Evolutionary conservation across 805 yeast species (phyloP).

Genomic region (Candida pseudoglaebosa): DNA sequence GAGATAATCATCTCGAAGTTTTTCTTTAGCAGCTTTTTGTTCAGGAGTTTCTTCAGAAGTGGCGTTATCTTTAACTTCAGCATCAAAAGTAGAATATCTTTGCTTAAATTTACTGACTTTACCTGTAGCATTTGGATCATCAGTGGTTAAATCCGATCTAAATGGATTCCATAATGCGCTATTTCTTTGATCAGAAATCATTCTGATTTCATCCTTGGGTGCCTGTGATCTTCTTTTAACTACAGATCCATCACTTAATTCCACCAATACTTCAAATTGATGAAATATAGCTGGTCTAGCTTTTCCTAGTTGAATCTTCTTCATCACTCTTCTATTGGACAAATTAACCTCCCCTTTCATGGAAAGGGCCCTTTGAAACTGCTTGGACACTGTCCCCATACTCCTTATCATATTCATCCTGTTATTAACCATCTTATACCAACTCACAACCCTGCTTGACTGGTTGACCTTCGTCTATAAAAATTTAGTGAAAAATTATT

Average conservation of each 20-base stretch:
- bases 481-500: background rate
- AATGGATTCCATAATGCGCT: conserved; percentile 86
- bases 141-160: conserved; percentile 67
- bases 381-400: background rate
- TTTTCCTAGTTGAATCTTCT: conserved; percentile 70
- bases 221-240: conserved; percentile 76
- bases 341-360: conserved; percentile 36
- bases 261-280: conserved; percentile 85
- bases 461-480: background rate
- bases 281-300: conserved; percentile 92
- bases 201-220: conserved; percentile 81
- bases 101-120: conserved; percentile 70
- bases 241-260: conserved; percentile 92
- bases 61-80: conserved; percentile 11
- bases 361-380: conserved; percentile 3
- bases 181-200: conserved; percentile 86
- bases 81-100: conserved; percentile 47
- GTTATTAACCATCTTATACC: background rate
- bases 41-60: conserved; percentile 6
- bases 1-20: conserved; percentile 45
- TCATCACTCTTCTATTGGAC: conserved; percentile 55
- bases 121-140: conserved; percentile 83
- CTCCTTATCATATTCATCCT: background rate
- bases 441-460: too few relatives aligned
- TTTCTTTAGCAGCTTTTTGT: conserved; percentile 7